These are phyloP conservation scores for Capsicum rhomboideum DNA, from an alignment of 257 asterid genomes.

Conservation along the genomic window DNA sequence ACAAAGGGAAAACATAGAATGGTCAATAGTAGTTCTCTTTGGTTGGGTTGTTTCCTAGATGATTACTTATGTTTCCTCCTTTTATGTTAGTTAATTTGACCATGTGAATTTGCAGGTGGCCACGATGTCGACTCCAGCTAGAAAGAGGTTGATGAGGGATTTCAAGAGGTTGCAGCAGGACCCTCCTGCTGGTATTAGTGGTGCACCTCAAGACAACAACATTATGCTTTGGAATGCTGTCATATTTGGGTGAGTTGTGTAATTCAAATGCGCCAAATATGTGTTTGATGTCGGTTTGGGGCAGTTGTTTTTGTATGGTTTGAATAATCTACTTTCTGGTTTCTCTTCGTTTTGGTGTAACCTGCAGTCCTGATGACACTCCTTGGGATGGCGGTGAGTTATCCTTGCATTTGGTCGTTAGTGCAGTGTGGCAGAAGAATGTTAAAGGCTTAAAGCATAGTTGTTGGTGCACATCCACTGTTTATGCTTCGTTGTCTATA, in stretches of 20 bases:
- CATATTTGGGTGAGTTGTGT: constrained; percentile 56
- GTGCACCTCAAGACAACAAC: constrained; percentile 74
- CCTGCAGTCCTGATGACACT: constrained; percentile 84
- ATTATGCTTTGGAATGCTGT: constrained; percentile 85
- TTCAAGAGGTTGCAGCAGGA: constrained; percentile 80
- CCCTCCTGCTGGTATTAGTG: constrained; percentile 82
- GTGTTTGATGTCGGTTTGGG: not conserved
- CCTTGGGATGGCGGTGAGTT: constrained; percentile 92
- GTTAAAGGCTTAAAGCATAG: not conserved
- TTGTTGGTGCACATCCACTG: not conserved
- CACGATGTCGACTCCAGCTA: constrained; percentile 65
- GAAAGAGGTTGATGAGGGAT: constrained; percentile 87
- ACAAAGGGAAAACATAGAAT: too few relatives aligned
- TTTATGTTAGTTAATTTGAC: not conserved
- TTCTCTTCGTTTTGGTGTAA: constrained; percentile 38
- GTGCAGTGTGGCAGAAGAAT: not conserved
- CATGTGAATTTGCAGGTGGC: constrained; percentile 17
- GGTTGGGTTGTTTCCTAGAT: not conserved
- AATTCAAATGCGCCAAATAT: not conserved
- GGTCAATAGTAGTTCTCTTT: not conserved
- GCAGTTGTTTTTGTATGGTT: not conserved
- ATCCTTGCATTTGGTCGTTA: constrained; percentile 14
- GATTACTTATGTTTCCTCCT: not conserved
- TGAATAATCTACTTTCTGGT: constrained; percentile 18
- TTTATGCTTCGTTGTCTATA: not conserved